Percentiles rank a stretch among this genome's conserved stretches.
Conservation (phyloP, 306 rosid species). For the Oxytropis ochrocephala region DNA sequence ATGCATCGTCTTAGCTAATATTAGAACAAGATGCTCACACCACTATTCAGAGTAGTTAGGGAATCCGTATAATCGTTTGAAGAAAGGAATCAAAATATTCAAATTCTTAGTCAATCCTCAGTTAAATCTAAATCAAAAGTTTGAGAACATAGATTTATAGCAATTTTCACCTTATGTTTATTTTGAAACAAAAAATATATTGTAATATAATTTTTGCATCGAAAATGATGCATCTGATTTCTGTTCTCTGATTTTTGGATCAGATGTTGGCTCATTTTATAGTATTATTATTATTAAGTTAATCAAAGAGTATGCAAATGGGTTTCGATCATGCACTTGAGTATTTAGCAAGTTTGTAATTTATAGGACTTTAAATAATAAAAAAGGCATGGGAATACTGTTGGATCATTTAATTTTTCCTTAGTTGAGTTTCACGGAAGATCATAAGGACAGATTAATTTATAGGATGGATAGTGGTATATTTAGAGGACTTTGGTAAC, state of each 20-base stretch:
- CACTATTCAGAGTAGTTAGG: no score
- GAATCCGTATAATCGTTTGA: no score
- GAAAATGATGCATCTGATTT: slow-evolving; percentile 20
- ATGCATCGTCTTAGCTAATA: no score
- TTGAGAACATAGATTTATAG: no score
- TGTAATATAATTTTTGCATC: slow-evolving; percentile 3
- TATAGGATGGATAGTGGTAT: slow-evolving; percentile 11
- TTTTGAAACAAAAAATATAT: background rate
- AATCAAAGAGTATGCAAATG: background rate
- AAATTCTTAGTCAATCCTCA: no score
- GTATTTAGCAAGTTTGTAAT: slow-evolving; percentile 13
- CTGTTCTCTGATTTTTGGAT: slow-evolving; percentile 24
- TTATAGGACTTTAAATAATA: background rate
- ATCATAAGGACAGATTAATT: slow-evolving; percentile 23
- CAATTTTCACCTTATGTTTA: background rate
- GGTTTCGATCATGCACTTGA: slow-evolving; percentile 25
- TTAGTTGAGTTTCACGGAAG: slow-evolving; percentile 12
- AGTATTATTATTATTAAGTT: background rate
- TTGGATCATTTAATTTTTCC: slow-evolving; percentile 18
- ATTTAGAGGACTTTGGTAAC: slow-evolving; percentile 32
- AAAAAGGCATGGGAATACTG: background rate
- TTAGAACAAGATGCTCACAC: no score
- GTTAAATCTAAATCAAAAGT: no score
- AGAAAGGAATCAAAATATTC: no score
- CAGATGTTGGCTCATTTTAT: slow-evolving; percentile 8